Percentiles rank a stretch among this genome's conserved stretches.
These are phyloP conservation scores for Ottelia alismoides DNA, from an alignment of 106 monocot species.

Conservation along the genomic window DNA sequence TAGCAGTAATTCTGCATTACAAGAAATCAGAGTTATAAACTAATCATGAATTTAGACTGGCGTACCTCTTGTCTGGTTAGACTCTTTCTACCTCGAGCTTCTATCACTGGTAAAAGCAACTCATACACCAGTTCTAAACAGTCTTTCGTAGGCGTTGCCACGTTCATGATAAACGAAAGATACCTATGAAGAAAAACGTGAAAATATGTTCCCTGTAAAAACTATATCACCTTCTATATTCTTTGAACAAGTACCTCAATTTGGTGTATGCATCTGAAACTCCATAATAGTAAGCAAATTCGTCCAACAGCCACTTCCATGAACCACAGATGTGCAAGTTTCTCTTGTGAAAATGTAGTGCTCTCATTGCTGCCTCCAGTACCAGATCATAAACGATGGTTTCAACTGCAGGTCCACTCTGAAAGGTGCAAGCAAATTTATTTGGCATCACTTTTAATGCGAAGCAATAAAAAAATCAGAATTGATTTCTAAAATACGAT, in stretches of 20 bases:
- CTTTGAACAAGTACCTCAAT: constrained; percentile 74
- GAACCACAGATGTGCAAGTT: constrained; percentile 53
- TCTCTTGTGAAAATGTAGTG: constrained; percentile 50
- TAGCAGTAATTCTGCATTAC: no score
- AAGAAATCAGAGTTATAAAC: no score
- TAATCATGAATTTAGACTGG: no score
- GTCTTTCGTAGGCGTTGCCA: constrained; percentile 89
- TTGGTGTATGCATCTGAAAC: constrained; percentile 88
- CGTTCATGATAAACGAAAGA: constrained; percentile 70
- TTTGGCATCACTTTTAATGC: no score
- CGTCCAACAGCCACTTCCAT: constrained; percentile 82
- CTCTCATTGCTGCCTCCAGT: constrained; percentile 80
- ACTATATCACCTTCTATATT: no score
- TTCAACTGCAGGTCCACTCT: constrained; percentile 80
- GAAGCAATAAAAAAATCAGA: no score
- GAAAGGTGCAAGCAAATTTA: no score
- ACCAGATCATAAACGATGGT: constrained; percentile 81
- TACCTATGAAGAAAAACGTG: constrained; percentile 39
- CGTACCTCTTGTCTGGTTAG: constrained; percentile 89
- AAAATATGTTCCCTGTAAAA: no score
- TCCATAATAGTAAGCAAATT: constrained; percentile 86
- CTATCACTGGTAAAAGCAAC: constrained; percentile 57
- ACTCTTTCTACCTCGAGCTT: constrained; percentile 48
- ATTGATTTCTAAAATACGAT: no score
- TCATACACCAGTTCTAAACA: constrained; percentile 67